Percentiles rank a stretch among this genome's conserved stretches.
These are phyloP conservation scores for Dioscorea alata DNA, from an alignment of 106 monocot genomes.

Conservation along the genomic window DNA sequence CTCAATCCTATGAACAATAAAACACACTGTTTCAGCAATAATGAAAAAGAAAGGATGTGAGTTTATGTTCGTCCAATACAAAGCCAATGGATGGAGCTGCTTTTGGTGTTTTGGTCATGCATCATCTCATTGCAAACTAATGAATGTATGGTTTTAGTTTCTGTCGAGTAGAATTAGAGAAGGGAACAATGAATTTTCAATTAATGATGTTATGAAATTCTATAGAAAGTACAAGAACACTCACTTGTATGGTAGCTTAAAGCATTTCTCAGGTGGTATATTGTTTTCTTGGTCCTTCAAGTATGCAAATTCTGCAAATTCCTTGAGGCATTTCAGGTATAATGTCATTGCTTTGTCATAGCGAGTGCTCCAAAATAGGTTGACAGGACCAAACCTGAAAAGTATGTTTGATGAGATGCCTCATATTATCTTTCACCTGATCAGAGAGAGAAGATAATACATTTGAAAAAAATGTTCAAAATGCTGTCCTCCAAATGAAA, in stretches of 20 bases:
- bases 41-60: no score
- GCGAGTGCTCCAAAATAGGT: slow-evolving; percentile 96
- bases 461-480: no score
- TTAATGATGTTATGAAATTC: background rate
- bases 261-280: slow-evolving; percentile 81
- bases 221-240: slow-evolving; percentile 6
- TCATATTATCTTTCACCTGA: background rate
- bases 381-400: slow-evolving; percentile 95
- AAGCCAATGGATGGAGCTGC: no score
- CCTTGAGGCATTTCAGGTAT: slow-evolving; percentile 88
- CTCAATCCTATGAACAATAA: slow-evolving; percentile 58
- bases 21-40: background rate
- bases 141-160: background rate
- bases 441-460: background rate
- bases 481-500: no score
- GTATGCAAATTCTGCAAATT: slow-evolving; percentile 92
- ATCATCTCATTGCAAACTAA: background rate
- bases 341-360: slow-evolving; percentile 98
- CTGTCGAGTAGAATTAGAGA: background rate
- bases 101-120: no score
- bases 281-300: slow-evolving; percentile 76
- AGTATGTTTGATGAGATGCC: background rate
- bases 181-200: background rate
- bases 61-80: no score
- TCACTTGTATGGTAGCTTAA: slow-evolving; percentile 96